A percentile compares a stretch with the other conserved stretches of the same genome.
Conservation (phyloP, 1,139 yeast genomes). For the Debaryomyces singareniensis region DNA sequence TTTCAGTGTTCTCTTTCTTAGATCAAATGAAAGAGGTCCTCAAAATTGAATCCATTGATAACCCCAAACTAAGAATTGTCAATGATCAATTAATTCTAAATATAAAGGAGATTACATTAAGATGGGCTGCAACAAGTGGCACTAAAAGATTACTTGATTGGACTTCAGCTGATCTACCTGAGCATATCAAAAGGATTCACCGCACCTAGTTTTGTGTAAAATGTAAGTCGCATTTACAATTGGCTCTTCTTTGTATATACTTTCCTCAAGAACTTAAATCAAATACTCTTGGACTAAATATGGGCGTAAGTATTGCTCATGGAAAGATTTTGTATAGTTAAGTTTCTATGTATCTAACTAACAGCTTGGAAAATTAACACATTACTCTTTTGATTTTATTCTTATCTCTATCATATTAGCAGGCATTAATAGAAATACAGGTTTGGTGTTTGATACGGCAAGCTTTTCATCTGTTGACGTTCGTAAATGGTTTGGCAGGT, state of each 20-base stretch:
- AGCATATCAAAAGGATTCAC: conserved; percentile 39
- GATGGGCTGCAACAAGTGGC: conserved; percentile 35
- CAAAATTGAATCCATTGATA: conserved; percentile 6
- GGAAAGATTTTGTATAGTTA: no score
- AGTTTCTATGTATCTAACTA: no score
- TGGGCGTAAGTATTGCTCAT: conserved; percentile 7
- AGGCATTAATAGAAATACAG: conserved; percentile 60
- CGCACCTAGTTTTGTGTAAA: conserved; percentile 2
- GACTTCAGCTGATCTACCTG: conserved; percentile 46
- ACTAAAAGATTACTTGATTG: conserved; percentile 58
- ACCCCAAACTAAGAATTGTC: conserved; percentile 11
- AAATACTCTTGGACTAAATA: no score
- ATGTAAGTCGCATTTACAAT: neutral
- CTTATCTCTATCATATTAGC: conserved; percentile 59
- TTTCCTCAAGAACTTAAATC: no score
- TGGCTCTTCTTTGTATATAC: no score
- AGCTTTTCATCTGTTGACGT: conserved; percentile 46
- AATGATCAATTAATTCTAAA: conserved; percentile 35
- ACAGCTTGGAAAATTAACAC: conserved; percentile 48
- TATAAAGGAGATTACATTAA: conserved; percentile 38
- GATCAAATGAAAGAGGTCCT: conserved; percentile 32
- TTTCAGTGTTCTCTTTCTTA: conserved; percentile 47
- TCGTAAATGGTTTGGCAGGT: conserved; percentile 47
- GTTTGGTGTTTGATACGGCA: conserved; percentile 43
- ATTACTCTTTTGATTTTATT: conserved; percentile 53